These are phyloP conservation scores for Antitrichia curtipendula DNA, from an alignment of 225 moss, liverwort and hornwort genomes.

Conservation along the genomic window DNA sequence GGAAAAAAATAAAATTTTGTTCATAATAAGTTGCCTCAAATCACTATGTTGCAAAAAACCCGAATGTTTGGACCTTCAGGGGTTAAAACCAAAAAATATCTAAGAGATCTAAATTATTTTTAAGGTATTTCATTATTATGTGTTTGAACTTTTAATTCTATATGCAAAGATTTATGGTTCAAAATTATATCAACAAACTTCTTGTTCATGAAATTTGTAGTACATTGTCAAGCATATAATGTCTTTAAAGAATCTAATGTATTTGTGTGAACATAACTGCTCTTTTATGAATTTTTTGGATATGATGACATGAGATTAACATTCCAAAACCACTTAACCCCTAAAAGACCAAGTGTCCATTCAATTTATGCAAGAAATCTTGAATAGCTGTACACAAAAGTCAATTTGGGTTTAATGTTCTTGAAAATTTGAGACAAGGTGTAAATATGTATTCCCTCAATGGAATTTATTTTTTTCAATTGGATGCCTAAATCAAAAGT, in stretches of 20 bases:
- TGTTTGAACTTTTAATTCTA: neutral
- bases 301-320: neutral
- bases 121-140: neutral
- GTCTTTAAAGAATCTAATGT: neutral
- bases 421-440: too few relatives aligned
- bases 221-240: neutral
- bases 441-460: accelerated
- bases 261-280: neutral
- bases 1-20: too few relatives aligned
- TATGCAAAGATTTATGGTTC: neutral
- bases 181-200: neutral
- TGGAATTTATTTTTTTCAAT: neutral
- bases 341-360: neutral
- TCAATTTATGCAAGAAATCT: neutral
- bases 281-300: neutral
- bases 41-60: too few relatives aligned
- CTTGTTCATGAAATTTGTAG: neutral
- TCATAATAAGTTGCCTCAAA: too few relatives aligned
- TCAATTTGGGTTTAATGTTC: neutral
- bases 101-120: neutral
- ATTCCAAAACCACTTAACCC: neutral
- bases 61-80: too few relatives aligned
- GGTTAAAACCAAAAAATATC: neutral
- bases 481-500: accelerated
- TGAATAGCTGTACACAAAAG: accelerated